Conservation (phyloP, 202 grass and related monocot genomes). For the Musa balbisiana region DNA sequence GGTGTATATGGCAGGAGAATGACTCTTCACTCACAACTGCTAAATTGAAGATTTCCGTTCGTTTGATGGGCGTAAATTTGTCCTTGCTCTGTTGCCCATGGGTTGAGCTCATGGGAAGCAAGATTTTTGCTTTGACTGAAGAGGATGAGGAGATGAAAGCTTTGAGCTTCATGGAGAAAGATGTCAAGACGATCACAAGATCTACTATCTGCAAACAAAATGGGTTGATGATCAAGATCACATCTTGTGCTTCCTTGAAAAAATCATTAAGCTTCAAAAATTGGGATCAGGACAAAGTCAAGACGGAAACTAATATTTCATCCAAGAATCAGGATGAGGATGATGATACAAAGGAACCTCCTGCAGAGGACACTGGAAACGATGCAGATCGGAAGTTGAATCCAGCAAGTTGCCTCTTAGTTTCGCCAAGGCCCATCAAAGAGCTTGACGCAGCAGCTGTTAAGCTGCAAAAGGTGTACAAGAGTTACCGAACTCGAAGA, state of each 20-base stretch:
- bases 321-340: not conserved
- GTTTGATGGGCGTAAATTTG: conserved; percentile 55
- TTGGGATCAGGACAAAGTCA: not conserved
- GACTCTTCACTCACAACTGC: not conserved
- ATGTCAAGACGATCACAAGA: not conserved
- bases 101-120: conserved; percentile 4
- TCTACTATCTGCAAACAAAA: not conserved
- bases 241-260: not conserved
- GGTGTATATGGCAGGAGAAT: not conserved
- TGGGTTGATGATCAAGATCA: not conserved
- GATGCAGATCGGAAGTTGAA: not conserved
- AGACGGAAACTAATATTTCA: not conserved
- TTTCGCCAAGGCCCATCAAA: conserved; percentile 36
- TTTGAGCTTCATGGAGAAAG: not conserved
- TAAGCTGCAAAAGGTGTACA: conserved; percentile 21
- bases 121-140: conserved; percentile 2
- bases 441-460: conserved; percentile 13
- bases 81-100: conserved; percentile 24
- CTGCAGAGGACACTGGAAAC: not conserved
- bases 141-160: not conserved
- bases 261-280: conserved; percentile 1
- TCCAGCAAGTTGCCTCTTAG: not conserved
- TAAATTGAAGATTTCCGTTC: conserved; percentile 7
- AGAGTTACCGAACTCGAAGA: conserved; percentile 17
- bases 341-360: not conserved